Percentiles rank a stretch among this genome's conserved stretches.
Conservation (phyloP, 208 protist genomes). For the Porcisia deanei region DNA sequence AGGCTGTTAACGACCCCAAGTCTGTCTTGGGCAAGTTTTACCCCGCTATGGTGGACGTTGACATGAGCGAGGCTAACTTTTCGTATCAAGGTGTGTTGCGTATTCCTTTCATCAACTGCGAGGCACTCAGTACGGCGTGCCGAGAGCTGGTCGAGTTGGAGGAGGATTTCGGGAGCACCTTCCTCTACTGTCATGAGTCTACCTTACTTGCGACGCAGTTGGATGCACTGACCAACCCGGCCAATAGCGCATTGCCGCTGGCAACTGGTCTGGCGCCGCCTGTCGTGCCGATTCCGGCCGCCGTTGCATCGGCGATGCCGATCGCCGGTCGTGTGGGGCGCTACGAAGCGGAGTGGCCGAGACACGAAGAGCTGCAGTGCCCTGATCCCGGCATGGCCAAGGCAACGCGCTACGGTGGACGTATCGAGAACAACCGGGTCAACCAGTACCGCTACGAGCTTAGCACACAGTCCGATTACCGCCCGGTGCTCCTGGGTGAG, state of each 20-base stretch:
- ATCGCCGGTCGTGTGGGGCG: conserved; percentile 68
- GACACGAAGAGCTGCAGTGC: conserved; percentile 61
- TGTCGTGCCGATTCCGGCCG: conserved; percentile 37
- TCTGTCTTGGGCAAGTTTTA: conserved; percentile 98
- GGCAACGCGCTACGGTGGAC: conserved; percentile 40
- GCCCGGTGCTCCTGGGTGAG: conserved; percentile 43
- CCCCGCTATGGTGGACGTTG: conserved; percentile 95
- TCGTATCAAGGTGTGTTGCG: conserved; percentile 92
- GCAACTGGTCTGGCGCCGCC: conserved; percentile 20
- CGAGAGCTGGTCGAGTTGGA: conserved; percentile 68
- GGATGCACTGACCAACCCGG: conserved; percentile 30
- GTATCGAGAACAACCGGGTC: conserved; percentile 62
- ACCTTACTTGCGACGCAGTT: conserved; percentile 37
- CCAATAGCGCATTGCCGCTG: conserved; percentile 26
- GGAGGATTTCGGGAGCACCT: conserved; percentile 68
- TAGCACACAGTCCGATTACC: conserved; percentile 55
- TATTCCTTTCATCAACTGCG: conserved; percentile 87
- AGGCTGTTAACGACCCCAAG: conserved; percentile 87
- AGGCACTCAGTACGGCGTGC: conserved; percentile 56
- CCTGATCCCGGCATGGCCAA: conserved; percentile 62
- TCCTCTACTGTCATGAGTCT: conserved; percentile 77
- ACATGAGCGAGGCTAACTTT: conserved; percentile 96
- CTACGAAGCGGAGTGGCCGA: conserved; percentile 65
- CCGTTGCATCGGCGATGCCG: conserved; percentile 44
- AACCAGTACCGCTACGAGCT: conserved; percentile 76